Percentiles rank a stretch among this genome's conserved stretches.
phyloP scores from a whole-genome alignment of 2,329 filamentous ascomycete genomes.

The Fusarium illudens region DNA sequence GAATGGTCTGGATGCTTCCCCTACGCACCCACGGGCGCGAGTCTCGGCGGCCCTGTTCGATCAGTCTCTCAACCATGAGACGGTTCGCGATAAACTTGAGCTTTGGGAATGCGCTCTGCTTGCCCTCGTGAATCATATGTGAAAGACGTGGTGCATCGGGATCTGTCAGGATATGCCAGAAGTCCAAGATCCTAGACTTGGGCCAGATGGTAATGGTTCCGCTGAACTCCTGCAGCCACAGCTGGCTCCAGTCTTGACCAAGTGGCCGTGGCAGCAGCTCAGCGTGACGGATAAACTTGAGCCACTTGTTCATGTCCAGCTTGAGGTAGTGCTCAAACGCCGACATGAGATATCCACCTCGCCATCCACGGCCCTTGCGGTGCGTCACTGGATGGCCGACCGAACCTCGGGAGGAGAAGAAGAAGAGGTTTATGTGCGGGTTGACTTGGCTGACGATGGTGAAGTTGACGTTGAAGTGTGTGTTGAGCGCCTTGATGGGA shows the following conservation, averaged over 20 bases:
- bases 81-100: constrained; percentile 90
- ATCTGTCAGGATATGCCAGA: constrained; percentile 85
- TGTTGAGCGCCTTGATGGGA: constrained; percentile 89
- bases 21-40: constrained; percentile 59
- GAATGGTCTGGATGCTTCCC: constrained; percentile 66
- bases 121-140: constrained; percentile 88
- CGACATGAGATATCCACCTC: constrained; percentile 91
- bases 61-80: constrained; percentile 78
- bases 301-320: constrained; percentile 96
- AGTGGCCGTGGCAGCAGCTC: constrained; percentile 90
- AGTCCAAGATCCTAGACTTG: constrained; percentile 79
- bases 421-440: constrained; percentile 98
- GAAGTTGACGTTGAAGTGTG: constrained; percentile 99
- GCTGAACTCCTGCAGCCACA: constrained; percentile 95
- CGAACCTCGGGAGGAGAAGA: constrained; percentile 92
- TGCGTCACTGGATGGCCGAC: constrained; percentile 95
- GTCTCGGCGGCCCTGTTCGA: constrained; percentile 67
- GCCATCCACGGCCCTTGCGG: constrained; percentile 91
- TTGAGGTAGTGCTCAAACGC: constrained; percentile 96
- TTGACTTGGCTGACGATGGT: constrained; percentile 91
- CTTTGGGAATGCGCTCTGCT: constrained; percentile 89
- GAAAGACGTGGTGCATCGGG: constrained; percentile 78
- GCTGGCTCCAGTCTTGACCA: constrained; percentile 95
- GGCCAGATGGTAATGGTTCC: constrained; percentile 98
- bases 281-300: constrained; percentile 90